Conservation (phyloP, 805 yeast genomes). For the Wickerhamomyces ciferrii region DNA sequence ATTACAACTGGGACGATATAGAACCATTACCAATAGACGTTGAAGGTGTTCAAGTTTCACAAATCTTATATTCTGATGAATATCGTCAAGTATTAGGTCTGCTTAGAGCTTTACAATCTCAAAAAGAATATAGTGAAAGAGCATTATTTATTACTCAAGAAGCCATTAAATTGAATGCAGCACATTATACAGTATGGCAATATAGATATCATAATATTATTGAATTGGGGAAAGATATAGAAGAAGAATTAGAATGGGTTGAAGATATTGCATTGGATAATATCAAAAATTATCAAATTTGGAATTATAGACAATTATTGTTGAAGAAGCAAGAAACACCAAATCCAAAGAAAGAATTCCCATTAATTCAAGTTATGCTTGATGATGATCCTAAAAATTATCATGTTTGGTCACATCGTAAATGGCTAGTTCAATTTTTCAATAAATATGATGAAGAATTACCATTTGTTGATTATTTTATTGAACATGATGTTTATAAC, state of each 20-base stretch:
- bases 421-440: constrained; percentile 70
- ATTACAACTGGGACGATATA: constrained; percentile 36
- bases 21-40: constrained; percentile 35
- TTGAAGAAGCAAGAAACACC: constrained; percentile 33
- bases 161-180: constrained; percentile 68
- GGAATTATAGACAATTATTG: constrained; percentile 84
- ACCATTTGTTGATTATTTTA: constrained; percentile 38
- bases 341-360: constrained; percentile 51
- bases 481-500: constrained; percentile 68
- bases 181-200: constrained; percentile 90
- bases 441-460: constrained; percentile 46
- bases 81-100: constrained; percentile 59
- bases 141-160: constrained; percentile 61
- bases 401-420: constrained; percentile 92
- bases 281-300: constrained; percentile 93
- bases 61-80: constrained; percentile 67
- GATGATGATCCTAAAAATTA: constrained; percentile 84
- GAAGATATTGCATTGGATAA: constrained; percentile 68
- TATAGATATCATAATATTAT: constrained; percentile 52
- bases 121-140: constrained; percentile 61
- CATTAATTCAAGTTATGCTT: constrained; percentile 62
- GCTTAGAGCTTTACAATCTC: constrained; percentile 52
- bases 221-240: constrained; percentile 29
- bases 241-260: constrained; percentile 72
- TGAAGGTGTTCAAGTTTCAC: constrained; percentile 48